A percentile compares a stretch with the other conserved stretches of the same genome.
phyloP scores from a whole-genome alignment of 495 filamentous ascomycete genomes.

The Hypoxylon fuscum region DNA sequence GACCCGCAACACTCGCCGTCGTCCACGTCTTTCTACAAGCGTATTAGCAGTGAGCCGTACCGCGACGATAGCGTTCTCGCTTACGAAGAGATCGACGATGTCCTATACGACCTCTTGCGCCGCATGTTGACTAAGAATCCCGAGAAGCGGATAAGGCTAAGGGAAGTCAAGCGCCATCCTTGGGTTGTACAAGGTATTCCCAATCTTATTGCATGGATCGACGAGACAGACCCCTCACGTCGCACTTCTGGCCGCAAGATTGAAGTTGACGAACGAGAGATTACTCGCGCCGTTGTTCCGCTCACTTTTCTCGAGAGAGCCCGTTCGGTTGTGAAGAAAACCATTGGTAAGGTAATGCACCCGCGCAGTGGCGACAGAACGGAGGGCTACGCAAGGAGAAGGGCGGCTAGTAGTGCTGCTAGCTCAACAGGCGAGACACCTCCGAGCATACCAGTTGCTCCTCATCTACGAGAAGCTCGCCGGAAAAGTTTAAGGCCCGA shows the following conservation, averaged over 20 bases:
- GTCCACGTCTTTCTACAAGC: conserved; percentile 62
- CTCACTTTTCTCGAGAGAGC: conserved; percentile 85
- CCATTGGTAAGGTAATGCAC: conserved; percentile 67
- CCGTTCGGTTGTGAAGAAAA: conserved; percentile 72
- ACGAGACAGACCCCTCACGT: conserved; percentile 87
- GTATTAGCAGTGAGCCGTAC: conserved; percentile 59
- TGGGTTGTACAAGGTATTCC: conserved; percentile 87
- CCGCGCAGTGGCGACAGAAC: conserved; percentile 64
- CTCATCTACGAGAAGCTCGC: conserved; percentile 59
- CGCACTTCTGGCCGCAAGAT: conserved; percentile 88
- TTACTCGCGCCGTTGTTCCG: conserved; percentile 88
- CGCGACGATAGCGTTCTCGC: conserved; percentile 72
- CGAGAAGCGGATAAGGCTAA: conserved; percentile 82
- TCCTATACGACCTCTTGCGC: conserved; percentile 80
- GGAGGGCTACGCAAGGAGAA: conserved; percentile 60
- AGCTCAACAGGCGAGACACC: conserved; percentile 60
- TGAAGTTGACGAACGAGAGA: conserved; percentile 88
- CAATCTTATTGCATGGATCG: conserved; percentile 82
- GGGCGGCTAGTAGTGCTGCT: conserved; percentile 66
- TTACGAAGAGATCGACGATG: conserved; percentile 86
- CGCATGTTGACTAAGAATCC: conserved; percentile 91
- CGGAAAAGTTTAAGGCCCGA: conserved; percentile 77
- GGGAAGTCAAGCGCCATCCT: conserved; percentile 94
- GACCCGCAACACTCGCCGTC: conserved; percentile 63
- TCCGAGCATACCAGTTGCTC: conserved; percentile 46